Evolutionary conservation across 345 rosid genomes (phyloP).

Genomic region (Eucalyptus dawsonii): DNA sequence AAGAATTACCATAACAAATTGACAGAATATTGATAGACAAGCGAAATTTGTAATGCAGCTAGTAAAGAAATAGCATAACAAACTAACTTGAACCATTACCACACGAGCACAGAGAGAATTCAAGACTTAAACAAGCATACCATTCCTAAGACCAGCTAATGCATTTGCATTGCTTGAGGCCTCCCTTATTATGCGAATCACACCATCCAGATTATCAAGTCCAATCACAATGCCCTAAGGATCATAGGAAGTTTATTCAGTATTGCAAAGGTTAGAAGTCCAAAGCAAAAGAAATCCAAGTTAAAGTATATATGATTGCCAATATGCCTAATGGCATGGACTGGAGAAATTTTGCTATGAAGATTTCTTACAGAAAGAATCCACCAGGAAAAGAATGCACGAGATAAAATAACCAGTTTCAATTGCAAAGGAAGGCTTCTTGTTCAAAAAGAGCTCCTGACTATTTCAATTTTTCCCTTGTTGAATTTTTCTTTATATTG

Average conservation of each 20-base stretch:
- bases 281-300: background rate
- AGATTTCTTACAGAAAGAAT: background rate
- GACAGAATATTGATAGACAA: background rate
- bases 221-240: constrained; percentile 72
- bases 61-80: background rate
- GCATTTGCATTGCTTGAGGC: constrained; percentile 65
- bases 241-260: background rate
- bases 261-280: background rate
- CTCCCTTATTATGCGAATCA: constrained; percentile 47
- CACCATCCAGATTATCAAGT: constrained; percentile 71
- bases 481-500: background rate
- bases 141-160: constrained; percentile 43
- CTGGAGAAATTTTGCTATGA: background rate
- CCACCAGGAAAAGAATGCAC: background rate
- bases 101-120: background rate
- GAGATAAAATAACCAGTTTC: background rate
- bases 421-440: background rate
- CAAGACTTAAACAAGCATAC: constrained; percentile 14
- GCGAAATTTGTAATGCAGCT: background rate
- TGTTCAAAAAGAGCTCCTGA: background rate
- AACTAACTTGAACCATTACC: background rate
- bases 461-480: background rate
- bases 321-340: background rate
- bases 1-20: background rate
- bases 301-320: background rate